Percentiles rank a stretch among this genome's conserved stretches.
phyloP scores from a whole-genome alignment of 1,139 yeast species.

The Spathaspora sp. region DNA sequence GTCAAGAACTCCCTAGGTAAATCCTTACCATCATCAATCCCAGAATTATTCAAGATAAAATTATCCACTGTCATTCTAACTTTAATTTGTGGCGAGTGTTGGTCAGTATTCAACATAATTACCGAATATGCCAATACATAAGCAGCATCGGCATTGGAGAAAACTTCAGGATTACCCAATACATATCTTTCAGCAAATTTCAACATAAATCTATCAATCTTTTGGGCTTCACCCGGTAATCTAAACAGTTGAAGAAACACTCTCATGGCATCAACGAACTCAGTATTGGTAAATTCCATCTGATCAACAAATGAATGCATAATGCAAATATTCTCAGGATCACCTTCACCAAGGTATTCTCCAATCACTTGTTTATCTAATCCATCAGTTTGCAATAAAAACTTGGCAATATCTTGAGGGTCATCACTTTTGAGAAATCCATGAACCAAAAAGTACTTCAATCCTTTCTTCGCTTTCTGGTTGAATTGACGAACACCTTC shows the following conservation, averaged over 20 bases:
- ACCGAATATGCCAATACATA: constrained; percentile 91
- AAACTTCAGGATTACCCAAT: constrained; percentile 80
- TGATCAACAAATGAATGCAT: constrained; percentile 94
- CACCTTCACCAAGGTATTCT: constrained; percentile 90
- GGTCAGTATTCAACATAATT: constrained; percentile 90
- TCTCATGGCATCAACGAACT: constrained; percentile 86
- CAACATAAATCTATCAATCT: constrained; percentile 93
- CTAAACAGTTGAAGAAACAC: constrained; percentile 82
- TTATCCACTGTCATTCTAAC: constrained; percentile 86
- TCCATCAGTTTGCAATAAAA: constrained; percentile 74
- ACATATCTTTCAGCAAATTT: constrained; percentile 93
- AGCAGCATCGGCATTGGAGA: constrained; percentile 92
- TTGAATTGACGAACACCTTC: constrained; percentile 82
- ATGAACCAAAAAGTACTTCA: constrained; percentile 57
- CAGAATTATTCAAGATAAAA: constrained; percentile 80
- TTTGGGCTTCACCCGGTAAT: constrained; percentile 97
- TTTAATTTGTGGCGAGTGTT: constrained; percentile 84
- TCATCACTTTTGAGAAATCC: constrained; percentile 62
- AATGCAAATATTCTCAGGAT: constrained; percentile 69
- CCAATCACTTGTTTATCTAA: constrained; percentile 85
- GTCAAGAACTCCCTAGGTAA: constrained; percentile 72
- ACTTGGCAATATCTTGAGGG: constrained; percentile 71
- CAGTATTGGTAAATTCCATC: constrained; percentile 69
- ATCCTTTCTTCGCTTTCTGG: constrained; percentile 80
- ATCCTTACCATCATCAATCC: constrained; percentile 91